These are phyloP conservation scores for Terana coerulea DNA, from an alignment of 768 basidiomycete genomes.

Conservation along the genomic window DNA sequence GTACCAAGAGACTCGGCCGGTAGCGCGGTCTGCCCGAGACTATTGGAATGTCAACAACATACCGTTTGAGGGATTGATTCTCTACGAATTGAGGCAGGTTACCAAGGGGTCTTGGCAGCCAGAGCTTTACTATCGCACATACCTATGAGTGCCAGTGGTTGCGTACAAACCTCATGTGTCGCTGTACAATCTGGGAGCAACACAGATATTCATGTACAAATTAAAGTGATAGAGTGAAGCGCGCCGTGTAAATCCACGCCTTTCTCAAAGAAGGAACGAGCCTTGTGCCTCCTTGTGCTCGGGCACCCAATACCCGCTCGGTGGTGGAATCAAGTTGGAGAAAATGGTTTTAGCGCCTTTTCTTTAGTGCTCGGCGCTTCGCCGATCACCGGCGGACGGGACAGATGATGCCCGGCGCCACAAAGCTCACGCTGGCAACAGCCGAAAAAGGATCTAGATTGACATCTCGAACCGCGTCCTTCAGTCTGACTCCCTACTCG, in stretches of 20 bases:
- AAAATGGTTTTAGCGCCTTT: no score
- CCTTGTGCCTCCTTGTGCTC: neutral
- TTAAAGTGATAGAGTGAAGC: neutral
- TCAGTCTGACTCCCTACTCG: no score
- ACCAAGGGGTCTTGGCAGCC: neutral
- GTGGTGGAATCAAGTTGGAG: no score
- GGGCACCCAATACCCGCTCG: no score
- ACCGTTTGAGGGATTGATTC: neutral
- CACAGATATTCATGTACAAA: neutral
- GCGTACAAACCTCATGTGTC: neutral
- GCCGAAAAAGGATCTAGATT: no score
- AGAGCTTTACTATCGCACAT: neutral
- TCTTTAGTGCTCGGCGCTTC: no score
- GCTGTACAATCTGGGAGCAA: neutral
- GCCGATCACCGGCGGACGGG: no score
- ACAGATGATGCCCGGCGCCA: no score
- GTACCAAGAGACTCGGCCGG: no score
- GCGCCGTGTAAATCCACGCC: neutral
- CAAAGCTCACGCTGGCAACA: no score
- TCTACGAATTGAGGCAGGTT: neutral
- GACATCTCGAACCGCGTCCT: no score
- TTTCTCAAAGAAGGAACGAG: neutral
- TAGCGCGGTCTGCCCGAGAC: no score
- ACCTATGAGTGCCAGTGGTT: neutral
- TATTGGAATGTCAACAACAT: neutral